A percentile compares a stretch with the other conserved stretches of the same genome.
phyloP scores from a whole-genome alignment of 495 filamentous ascomycete genomes.

The Xylaria longipes region DNA sequence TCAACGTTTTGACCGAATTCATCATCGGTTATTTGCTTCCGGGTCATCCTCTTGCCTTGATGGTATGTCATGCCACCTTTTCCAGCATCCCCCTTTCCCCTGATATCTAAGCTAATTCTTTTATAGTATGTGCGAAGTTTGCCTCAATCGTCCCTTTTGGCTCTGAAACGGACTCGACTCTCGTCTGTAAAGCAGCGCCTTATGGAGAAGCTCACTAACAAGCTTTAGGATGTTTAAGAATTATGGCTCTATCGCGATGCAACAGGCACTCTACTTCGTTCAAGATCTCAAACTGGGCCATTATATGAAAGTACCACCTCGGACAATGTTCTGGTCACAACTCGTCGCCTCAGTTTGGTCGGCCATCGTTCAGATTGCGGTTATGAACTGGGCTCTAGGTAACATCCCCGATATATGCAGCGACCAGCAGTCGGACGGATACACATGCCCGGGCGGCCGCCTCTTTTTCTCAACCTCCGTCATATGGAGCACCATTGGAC shows the following conservation, averaged over 20 bases:
- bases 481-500: conserved; percentile 60
- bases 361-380: conserved; percentile 68
- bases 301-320: conserved; percentile 73
- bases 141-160: too few relatives aligned
- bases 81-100: not conserved
- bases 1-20: conserved; percentile 74
- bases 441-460: conserved; percentile 67
- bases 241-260: conserved; percentile 72
- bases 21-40: conserved; percentile 73
- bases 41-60: conserved; percentile 56
- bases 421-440: conserved; percentile 61
- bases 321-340: conserved; percentile 70
- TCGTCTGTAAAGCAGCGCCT: not conserved
- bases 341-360: conserved; percentile 68
- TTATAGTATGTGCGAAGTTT: not conserved
- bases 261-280: conserved; percentile 54
- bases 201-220: not conserved
- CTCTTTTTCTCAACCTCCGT: conserved; percentile 69
- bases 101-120: not conserved
- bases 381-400: conserved; percentile 70
- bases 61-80: conserved; percentile 1
- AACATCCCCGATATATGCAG: conserved; percentile 66
- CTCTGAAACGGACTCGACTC: not conserved
- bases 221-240: conserved; percentile 71
- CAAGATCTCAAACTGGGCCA: conserved; percentile 67